Base-by-base conservation (phyloP, 2,329 filamentous ascomycete species). In the Sclerotiophoma versabilis region DNA sequence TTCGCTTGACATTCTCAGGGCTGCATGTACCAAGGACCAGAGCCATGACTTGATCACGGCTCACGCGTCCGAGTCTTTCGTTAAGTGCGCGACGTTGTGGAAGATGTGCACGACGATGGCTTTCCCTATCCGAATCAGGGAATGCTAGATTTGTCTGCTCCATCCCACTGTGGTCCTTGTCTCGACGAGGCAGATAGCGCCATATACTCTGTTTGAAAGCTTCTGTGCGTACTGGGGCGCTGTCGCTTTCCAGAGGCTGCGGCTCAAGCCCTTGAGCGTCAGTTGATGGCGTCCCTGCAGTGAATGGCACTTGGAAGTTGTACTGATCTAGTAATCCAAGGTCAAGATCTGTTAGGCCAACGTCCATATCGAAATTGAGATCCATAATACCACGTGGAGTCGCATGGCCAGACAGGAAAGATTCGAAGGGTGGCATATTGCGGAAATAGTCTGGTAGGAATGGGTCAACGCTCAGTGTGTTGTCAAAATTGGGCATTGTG, bases 21-120 rank as follows among this genome's bases (percentile, higher is more conserved):
- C 81, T 82, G 62, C 83, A 87, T 4, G 82, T 85, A 43, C 81
- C 79, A 29, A 91, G 75, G 1, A 90, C 83, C 53, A 90, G 80
- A 10, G 83, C 86, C 49, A 91, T 76, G 1, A 90, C 81, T 39
- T 81, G 81, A 69, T 91, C 88, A 25, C 79, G 73, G 17, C 75
- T 76, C 2, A 72, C 75, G 36, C 75, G 73, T 15, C 73, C 69
- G 3, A 80, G 61, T 27, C 73, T 74, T 50, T 80, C 78, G 33
- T 71, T 70, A 5, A 76, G 75, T 2, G 77, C 75, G 23, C 77
- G 68, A n/a, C 76, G 69, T 23, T 63, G 57, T n/a, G 59, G 50
- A 3, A 69, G 57, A 38, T 76, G 74, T 2, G 77, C 69, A 9
- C 74, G 72, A 14, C 57, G 61, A 20, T 53, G 45, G 14, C 30